Conservation (phyloP, 257 asterid species). For the Voacanga thouarsii region DNA sequence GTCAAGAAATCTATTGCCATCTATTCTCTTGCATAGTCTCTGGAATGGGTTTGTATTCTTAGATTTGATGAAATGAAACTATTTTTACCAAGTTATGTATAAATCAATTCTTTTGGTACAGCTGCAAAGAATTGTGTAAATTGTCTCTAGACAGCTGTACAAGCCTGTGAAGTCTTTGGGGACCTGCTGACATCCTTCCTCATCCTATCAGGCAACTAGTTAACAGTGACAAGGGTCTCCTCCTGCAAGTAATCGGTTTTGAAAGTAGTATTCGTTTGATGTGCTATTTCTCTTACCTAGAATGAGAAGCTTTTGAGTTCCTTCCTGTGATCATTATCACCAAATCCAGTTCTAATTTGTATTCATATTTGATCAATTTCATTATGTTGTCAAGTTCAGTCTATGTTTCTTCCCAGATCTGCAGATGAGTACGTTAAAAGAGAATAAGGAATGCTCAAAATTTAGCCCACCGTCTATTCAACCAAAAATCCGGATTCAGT, state of each 20-base stretch:
- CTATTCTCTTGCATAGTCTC: slow-evolving; percentile 83
- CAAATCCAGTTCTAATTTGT: background rate
- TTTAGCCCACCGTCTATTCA: background rate
- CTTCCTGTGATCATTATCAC: background rate
- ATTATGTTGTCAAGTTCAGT: background rate
- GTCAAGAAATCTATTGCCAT: slow-evolving; percentile 80
- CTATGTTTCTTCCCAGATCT: background rate
- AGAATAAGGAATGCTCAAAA: background rate
- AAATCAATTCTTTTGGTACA: background rate
- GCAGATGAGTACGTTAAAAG: background rate
- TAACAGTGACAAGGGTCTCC: background rate
- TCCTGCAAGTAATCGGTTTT: background rate
- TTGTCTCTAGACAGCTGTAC: background rate
- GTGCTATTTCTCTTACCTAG: no score
- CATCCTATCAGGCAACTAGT: background rate
- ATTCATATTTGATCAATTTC: background rate
- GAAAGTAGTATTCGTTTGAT: background rate
- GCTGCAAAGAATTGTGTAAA: background rate
- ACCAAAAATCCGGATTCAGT: background rate
- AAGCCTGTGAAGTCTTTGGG: background rate
- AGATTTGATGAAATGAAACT: slow-evolving; percentile 80
- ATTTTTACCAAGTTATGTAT: background rate
- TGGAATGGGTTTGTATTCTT: slow-evolving; percentile 96
- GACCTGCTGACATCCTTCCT: background rate
- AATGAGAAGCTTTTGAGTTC: background rate